Percentiles rank a stretch among this genome's conserved stretches.
phyloP scores from a whole-genome alignment of 192 early-diverging fungal species.

The Coemansia nantahalensis region DNA sequence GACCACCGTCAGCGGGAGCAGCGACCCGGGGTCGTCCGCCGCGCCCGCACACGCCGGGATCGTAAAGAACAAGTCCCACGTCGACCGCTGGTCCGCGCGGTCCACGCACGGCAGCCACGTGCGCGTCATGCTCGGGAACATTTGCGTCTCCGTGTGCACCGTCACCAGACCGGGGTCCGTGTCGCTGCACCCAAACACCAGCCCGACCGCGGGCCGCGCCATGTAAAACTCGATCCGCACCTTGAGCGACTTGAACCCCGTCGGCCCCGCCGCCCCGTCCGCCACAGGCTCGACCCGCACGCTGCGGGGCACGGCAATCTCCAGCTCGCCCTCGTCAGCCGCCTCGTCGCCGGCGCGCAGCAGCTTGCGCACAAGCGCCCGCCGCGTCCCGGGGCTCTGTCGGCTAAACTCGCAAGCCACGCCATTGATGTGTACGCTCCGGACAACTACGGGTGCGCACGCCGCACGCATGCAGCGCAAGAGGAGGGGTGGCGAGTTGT shows the following conservation, averaged over 20 bases:
- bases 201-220: constrained; percentile 21
- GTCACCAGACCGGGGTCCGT: not conserved
- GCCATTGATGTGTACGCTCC: constrained; percentile 32
- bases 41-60: constrained; percentile 54
- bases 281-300: constrained; percentile 2
- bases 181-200: constrained; percentile 25
- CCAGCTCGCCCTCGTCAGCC: constrained; percentile 21
- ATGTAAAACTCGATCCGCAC: constrained; percentile 50
- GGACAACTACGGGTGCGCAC: constrained; percentile 9
- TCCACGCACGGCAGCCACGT: constrained; percentile 82
- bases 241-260: constrained; percentile 4
- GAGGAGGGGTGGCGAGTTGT: no score
- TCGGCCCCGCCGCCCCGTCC: not conserved
- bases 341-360: constrained; percentile 9
- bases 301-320: constrained; percentile 18
- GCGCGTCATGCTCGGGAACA: constrained; percentile 65
- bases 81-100: constrained; percentile 59
- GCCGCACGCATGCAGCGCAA: no score
- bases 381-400: constrained; percentile 16
- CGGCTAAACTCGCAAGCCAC: constrained; percentile 19
- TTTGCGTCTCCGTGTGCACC: constrained; percentile 66
- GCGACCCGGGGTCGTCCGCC: constrained; percentile 1
- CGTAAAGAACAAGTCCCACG: constrained; percentile 78
- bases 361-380: constrained; percentile 16
- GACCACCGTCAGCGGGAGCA: constrained; percentile 44